Percentiles rank a stretch among this genome's conserved stretches.
Conservation (phyloP, 257 asterid genomes). For the Solanum chilense region DNA sequence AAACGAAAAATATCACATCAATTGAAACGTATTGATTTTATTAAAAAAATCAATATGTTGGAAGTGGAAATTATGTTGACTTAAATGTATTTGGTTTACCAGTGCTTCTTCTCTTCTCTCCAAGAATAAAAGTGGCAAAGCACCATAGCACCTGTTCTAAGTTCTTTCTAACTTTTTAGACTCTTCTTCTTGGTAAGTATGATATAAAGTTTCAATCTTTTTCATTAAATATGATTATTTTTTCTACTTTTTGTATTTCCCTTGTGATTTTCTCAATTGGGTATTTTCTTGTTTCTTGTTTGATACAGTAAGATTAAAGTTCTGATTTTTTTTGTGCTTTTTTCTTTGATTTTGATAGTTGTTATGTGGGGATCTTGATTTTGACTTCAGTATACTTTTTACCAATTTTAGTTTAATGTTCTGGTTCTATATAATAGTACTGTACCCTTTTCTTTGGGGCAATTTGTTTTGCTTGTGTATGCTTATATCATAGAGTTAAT, state of each 20-base stretch:
- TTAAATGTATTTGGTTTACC: neutral
- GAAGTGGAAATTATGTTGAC: constrained; percentile 5
- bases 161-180: neutral
- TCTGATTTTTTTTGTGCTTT: neutral
- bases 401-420: neutral
- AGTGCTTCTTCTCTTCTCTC: neutral
- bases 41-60: neutral
- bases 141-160: neutral
- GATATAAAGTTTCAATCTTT: neutral
- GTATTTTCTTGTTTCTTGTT: neutral
- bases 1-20: too few species aligned
- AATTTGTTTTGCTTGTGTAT: neutral
- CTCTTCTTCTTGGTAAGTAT: neutral
- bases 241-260: neutral
- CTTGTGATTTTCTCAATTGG: neutral
- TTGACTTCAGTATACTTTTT: neutral
- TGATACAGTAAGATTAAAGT: neutral
- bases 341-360: neutral
- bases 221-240: neutral
- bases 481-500: neutral
- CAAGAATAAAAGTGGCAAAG: neutral
- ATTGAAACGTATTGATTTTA: neutral
- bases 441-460: neutral
- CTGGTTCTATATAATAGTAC: neutral
- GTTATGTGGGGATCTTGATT: neutral